A percentile compares a stretch with the other conserved stretches of the same genome.
These are phyloP conservation scores for Ensete glaucum DNA, from an alignment of 176 grass and related monocot genomes.

Conservation along the genomic window DNA sequence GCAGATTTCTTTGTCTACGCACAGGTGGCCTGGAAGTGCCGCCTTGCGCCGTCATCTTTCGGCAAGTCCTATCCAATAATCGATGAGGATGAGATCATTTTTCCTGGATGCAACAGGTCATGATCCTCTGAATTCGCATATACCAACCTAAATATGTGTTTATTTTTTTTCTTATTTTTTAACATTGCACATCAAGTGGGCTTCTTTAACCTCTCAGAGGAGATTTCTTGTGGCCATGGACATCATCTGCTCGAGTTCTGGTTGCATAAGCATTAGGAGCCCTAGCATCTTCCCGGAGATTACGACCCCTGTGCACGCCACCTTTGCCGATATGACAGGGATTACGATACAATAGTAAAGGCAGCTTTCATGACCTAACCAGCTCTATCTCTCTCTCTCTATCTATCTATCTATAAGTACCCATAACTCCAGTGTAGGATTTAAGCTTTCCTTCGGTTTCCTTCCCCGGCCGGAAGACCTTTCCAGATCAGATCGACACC, in stretches of 20 bases:
- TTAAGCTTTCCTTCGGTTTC: background rate
- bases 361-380: constrained; percentile 2
- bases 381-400: background rate
- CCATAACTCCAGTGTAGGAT: background rate
- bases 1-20: too few species aligned
- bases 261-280: background rate
- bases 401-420: background rate
- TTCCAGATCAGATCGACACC: background rate
- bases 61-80: background rate
- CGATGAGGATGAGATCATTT: background rate
- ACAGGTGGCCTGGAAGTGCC: background rate
- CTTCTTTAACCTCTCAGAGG: background rate
- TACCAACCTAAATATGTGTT: too few species aligned
- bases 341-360: background rate
- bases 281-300: constrained; percentile 9
- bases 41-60: background rate
- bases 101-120: background rate
- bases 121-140: background rate
- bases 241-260: background rate
- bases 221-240: constrained; percentile 8
- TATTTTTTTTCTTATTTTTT: background rate
- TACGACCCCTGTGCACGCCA: constrained; percentile 6
- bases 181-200: background rate
- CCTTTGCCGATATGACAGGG: constrained; percentile 9
- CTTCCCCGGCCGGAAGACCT: background rate